Evolutionary conservation across 108 stramenopile genomes (phyloP), one percentile per base, ranked within the genome.

Genomic region (Cyclotella sp.): DNA sequence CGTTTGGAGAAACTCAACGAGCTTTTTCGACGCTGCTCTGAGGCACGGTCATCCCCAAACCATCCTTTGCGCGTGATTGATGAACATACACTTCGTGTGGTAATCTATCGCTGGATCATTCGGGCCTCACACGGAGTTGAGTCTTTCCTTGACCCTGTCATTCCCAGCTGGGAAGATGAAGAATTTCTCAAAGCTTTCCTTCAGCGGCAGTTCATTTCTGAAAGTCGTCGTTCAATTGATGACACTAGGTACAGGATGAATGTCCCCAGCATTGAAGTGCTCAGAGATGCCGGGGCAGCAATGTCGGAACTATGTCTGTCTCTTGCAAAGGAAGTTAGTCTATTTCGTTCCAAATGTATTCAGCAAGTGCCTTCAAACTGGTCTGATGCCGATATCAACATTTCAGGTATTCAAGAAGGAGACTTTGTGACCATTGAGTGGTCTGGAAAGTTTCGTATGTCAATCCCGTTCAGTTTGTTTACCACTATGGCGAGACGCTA

Each of bases 141-240:
- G 41, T 65, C 86, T 51, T 92, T 79, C 61, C 34, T 92, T 27
- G 94, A 95, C 77, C 89, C 86, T 43, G 78, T 95, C 53, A 91
- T 95, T 70, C 94, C 94, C 1, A 93, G 91, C 54, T 95, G 94
- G 94, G 84, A 75, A 27, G 94, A 95, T 64, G 68, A 73, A 30
- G 81, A 82, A 29, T 75, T 83, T 51, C 87, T 92, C 44, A 79
- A 71, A 59, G 68, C 81, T 11, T 93, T 92, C 63, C 80, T 93
- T 27, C 95, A 96, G 80, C 83, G 95, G 28, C 95, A 96, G 64
- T 86, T 96, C 70, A 93, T 96, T 62, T 79, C 92, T 12, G 92
- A 91, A 64, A 85, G 78, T 70, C 85, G 90, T 41, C 87, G 87
- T 59, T 67, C 84, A 18, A 27, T 70, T 29, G 71, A 73, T 13